phyloP scores from a whole-genome alignment of 2,329 filamentous ascomycete genomes.

The Thermothelomyces thermophilus region DNA sequence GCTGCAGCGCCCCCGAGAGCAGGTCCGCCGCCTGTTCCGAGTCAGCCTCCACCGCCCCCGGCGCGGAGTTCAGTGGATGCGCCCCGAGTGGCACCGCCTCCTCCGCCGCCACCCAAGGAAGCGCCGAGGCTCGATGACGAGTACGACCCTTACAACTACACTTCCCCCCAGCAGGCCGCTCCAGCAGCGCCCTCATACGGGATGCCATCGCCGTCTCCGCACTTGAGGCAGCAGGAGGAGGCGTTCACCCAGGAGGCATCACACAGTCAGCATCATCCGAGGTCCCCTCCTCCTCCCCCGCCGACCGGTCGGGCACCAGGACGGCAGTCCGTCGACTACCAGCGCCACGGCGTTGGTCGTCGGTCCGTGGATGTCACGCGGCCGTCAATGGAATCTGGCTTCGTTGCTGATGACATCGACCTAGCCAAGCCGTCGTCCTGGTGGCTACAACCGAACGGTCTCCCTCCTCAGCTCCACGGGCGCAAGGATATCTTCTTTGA shows the following conservation, averaged over 20 bases:
- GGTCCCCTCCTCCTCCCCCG: constrained; percentile 37
- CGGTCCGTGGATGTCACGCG: constrained; percentile 70
- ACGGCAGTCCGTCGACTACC: constrained; percentile 60
- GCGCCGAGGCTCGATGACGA: constrained; percentile 47
- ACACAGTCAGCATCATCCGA: constrained; percentile 40
- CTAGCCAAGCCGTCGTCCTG: constrained; percentile 67
- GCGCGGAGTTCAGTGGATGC: constrained; percentile 61
- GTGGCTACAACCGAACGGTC: constrained; percentile 77
- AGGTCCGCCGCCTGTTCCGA: constrained; percentile 40
- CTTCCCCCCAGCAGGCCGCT: constrained; percentile 29
- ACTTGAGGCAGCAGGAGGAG: constrained; percentile 40
- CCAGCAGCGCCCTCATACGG: constrained; percentile 28
- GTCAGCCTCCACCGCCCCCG: constrained; percentile 34
- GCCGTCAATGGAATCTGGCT: constrained; percentile 70
- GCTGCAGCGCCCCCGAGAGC: constrained; percentile 47
- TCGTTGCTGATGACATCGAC: constrained; percentile 83
- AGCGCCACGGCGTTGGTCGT: constrained; percentile 41
- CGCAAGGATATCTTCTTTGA: constrained; percentile 80
- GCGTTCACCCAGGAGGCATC: constrained; percentile 41
- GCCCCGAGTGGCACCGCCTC: constrained; percentile 64
- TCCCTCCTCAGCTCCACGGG: constrained; percentile 75
- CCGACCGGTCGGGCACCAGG: constrained; percentile 32
- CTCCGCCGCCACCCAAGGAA: constrained; percentile 49
- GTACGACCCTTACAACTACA: constrained; percentile 62
- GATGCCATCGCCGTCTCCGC: constrained; percentile 29